phyloP scores from a whole-genome alignment of 768 basidiomycete genomes.

The Mycena floridula region DNA sequence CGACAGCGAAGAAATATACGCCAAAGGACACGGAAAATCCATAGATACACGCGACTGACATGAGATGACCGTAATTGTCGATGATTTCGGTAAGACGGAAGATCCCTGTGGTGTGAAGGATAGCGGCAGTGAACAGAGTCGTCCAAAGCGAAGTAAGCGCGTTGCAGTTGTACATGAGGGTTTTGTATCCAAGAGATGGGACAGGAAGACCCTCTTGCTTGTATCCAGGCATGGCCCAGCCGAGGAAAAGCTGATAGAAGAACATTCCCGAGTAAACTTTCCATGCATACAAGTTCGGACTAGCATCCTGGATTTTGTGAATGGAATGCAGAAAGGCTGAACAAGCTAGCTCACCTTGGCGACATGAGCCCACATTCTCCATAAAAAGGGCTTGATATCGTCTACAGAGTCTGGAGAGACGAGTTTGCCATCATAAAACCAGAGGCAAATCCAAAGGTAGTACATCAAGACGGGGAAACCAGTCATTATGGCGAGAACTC shows the following conservation, averaged over 20 bases:
- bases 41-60: slow-evolving; percentile 92
- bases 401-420: slow-evolving; percentile 61
- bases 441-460: slow-evolving; percentile 96
- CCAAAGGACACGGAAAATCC: slow-evolving; percentile 79
- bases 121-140: slow-evolving; percentile 68
- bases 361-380: slow-evolving; percentile 81
- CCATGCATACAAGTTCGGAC: slow-evolving; percentile 84
- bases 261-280: slow-evolving; percentile 88
- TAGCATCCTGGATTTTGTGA: slow-evolving; percentile 92
- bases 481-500: slow-evolving; percentile 88
- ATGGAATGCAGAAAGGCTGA: background rate
- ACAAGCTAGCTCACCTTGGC: slow-evolving; percentile 63
- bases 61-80: slow-evolving; percentile 92
- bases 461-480: slow-evolving; percentile 96
- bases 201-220: slow-evolving; percentile 95
- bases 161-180: slow-evolving; percentile 96
- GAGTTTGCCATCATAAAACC: slow-evolving; percentile 89
- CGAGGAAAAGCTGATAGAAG: slow-evolving; percentile 84
- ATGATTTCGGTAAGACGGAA: slow-evolving; percentile 94
- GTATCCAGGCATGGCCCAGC: slow-evolving; percentile 87
- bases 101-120: slow-evolving; percentile 70
- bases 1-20: slow-evolving; percentile 74
- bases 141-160: slow-evolving; percentile 80
- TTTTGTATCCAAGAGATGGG: slow-evolving; percentile 88
- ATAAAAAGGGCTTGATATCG: slow-evolving; percentile 73